A percentile compares a stretch with the other conserved stretches of the same genome.
phyloP scores from a whole-genome alignment of 176 grass and related monocot genomes.

The Elaeis guineensis region DNA sequence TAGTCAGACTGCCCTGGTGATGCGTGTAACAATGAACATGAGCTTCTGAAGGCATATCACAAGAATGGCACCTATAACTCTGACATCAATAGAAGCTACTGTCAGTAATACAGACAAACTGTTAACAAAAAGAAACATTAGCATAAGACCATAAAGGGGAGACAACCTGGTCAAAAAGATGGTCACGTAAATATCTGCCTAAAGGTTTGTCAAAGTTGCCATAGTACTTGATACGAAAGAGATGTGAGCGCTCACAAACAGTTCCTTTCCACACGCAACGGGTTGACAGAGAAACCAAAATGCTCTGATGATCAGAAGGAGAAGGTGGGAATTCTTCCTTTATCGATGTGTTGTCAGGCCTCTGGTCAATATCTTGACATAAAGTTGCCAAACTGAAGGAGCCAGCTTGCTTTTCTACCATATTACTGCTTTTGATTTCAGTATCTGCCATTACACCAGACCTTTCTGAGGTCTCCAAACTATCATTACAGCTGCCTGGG shows the following conservation, averaged over 20 bases:
- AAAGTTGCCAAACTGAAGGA: conserved; percentile 22
- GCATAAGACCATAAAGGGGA: conserved; percentile 1
- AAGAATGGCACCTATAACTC: conserved; percentile 57
- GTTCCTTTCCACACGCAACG: conserved; percentile 91
- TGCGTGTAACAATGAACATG: conserved; percentile 96
- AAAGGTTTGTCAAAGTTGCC: conserved; percentile 87
- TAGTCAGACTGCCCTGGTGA: conserved; percentile 83
- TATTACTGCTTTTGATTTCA: conserved; percentile 13
- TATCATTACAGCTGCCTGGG: conserved; percentile 22
- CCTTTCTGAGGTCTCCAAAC: conserved; percentile 13
- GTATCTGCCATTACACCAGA: conserved; percentile 23
- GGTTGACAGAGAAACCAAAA: conserved; percentile 88
- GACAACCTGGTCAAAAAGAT: conserved; percentile 79
- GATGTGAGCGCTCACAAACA: conserved; percentile 79
- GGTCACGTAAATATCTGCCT: conserved; percentile 77
- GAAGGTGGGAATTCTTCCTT: conserved; percentile 58
- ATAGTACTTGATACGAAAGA: conserved; percentile 96
- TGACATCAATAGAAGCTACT: conserved; percentile 20
- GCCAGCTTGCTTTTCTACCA: conserved; percentile 25
- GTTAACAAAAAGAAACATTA: conserved; percentile 4
- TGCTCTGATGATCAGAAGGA: conserved; percentile 77
- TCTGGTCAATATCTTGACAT: conserved; percentile 39
- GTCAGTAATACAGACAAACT: conserved; percentile 3
- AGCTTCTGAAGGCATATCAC: conserved; percentile 91
- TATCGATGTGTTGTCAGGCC: conserved; percentile 31